Evolutionary conservation across 2,329 filamentous ascomycete species (phyloP), one percentile per base, ranked within the genome.

Genomic region (Lecanosticta acicola): DNA sequence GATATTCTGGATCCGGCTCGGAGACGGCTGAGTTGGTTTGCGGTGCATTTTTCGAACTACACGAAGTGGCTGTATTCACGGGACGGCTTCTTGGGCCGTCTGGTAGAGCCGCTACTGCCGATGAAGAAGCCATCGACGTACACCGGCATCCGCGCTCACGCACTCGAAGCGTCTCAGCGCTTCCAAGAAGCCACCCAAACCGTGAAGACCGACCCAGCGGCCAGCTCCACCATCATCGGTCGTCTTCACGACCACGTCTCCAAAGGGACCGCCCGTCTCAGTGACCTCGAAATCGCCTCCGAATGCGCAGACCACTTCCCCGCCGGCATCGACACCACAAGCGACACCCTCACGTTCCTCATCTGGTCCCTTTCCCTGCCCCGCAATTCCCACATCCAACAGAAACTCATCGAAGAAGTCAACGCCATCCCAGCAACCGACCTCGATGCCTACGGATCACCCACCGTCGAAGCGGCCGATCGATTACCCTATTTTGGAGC

Each of bases 401-500:
- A 70, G 1, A 68, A 63, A 7, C 59, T 80, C 2, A 60, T 66
- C 7, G 55, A 63, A 2, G 76, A 79, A 53, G 64, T 75, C 44
- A 61, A 0, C 37, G 50, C 0, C 49, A 53, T 2, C 43, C 50
- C 46, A 5, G n/a, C 16, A 32, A 14, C 33, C 10, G 40, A 26
- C 36, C 36, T 60, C 10, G 60, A 64, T 46, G 48, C 40, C 1
- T 50, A 59, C 16, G 66, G 61, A 1, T 55, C 66, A 13, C 67
- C 70, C 73, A 75, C 37, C 68, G 74, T 9, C 3, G 59, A 66
- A 42, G 53, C 56, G 2, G 46, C 49, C 1, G 48, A 60, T 29
- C 56, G 60, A 33, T 60, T 64, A 3, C 61, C 65, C 1, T 90
- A 88, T 62, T 76, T 91, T 2, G 83, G 88, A 58, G 85, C 85